Evolutionary conservation across 2,329 filamentous ascomycete genomes (phyloP), one percentile per base, ranked within the genome.

Genomic region (Verticillium tricorpus): DNA sequence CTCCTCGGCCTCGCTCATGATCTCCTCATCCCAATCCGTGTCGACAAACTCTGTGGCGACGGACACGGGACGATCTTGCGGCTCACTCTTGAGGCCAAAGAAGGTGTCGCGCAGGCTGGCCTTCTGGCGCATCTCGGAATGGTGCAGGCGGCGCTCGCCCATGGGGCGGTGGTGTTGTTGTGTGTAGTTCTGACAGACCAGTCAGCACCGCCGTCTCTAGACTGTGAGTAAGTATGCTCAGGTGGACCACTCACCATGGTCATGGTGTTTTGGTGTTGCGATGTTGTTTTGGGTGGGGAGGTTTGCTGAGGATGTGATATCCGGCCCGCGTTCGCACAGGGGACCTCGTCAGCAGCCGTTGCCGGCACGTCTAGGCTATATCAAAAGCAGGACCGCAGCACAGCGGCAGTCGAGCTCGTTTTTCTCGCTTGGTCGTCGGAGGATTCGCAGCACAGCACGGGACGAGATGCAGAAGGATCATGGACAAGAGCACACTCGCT

Each of bases 1-100:
- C 52, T 89, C 86, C 69, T 88, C 87, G 62, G 82, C 74, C 58
- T 86, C 84, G 64, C 81, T 85, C 65, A 84, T 76, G 58, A 82
- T 77, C 35, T 81, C 80, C 66, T 93, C 91, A 52, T 86, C 83
- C 78, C 82, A 85, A 65, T 94, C 91, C 50, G 90, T 92, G 69
- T 93, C 91, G 71, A 89, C 88, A 66, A 92, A 89, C 69, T 93
- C 89, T 25, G 90, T 94, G 54, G 89, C 85, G 63, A 90, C 82
- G 40, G 91, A 93, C 40, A 85, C 74, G 45, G 90, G 89, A 62
- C 89, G 82, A 60, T 79, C 77, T 60, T 80, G 76, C 25, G 75
- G 80, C 64, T 83, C 80, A 61, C 73, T 73, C 69, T 82, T 84
- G 64, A 83, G 74, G 67, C 81, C 81, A 74, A 90, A 89, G 72